Base-by-base conservation (phyloP, 495 filamentous ascomycete species). In the Penicillium pancosmium region DNA sequence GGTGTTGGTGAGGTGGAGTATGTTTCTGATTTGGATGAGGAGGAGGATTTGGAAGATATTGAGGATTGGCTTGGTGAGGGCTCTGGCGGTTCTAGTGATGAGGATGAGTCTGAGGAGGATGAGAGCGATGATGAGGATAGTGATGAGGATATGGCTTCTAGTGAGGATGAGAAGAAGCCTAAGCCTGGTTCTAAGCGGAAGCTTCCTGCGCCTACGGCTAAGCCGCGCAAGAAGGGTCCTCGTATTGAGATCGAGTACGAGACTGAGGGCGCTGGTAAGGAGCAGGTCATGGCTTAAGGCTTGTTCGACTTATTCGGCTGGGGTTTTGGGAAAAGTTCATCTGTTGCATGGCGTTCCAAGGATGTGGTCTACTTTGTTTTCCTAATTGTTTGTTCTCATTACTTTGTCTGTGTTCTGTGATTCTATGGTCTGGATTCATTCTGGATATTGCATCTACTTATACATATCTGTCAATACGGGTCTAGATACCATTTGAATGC, bases 1-100 rank as follows among this genome's bases (percentile, higher is more conserved):
- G 90, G 87, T 52, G 85, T 87, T 55, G 90, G 84, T 9, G 83
- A 86, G 47, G 88, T 97, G 19, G 93, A 97, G 74, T 97, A 97
- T 67, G 89, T 98, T 38, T 84, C 81, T 63, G 88, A 90, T 57
- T 61, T 88, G 10, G 88, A 90, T 33, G 84, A 88, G 53, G 83
- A 82, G 57, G 82, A 82, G 62, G 86, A 87, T 54, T 64, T 91
- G 44, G 88, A 85, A 59, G 88, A 91, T 70, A 77, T 91, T 52
- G 87, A 91, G 65, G 88, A 91, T 61, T 91, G 88, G 88, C 70
- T 90, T 16, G 88, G 86, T 50, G 81, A 72, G 13, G 76, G 82
- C 36, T 88, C 85, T 55, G 84, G 75, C 55, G 76, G 75, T 48
- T 81, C 84, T 44, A 80, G 80, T 50, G 74, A 70, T 44, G 78